Evolutionary conservation across 352 stramenopile species (phyloP), one percentile per base, ranked within the genome.

Genomic region (Discostella stelligera): DNA sequence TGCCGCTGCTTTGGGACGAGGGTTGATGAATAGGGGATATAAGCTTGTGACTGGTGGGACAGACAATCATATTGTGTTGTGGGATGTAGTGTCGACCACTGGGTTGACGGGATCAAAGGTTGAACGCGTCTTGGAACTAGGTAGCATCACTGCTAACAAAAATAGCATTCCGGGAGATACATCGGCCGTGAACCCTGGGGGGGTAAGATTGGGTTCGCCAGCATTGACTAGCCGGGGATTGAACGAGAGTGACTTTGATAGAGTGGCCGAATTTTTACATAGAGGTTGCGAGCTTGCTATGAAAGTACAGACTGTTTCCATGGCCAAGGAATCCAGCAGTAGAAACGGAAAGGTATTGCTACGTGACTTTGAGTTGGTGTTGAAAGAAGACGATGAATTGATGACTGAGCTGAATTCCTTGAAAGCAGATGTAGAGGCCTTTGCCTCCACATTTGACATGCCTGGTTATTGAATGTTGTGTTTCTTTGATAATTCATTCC

Each of bases 61-160:
- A 3, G 97, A 99, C 79, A 99, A 99, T 90, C 97, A 99, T 88
- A 92, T 99, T 80, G 91, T 99, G 23, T 90, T 99, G 48, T 99
- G 96, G 96, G 97, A 99, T 89, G 80, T 99, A 59, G 95, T 97
- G 66, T 94, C 93, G 3, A 87, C 93, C 4, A 73, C n/a, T 8
- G 49, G 94, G 48, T 85, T 99, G 41, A 98, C 96, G 23, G 87
- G 87, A 83, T 96, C 91, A 61, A 99, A 99, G 91, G 93, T 99
- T 58, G 97, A 99, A 89, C 98, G 98, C 84, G 86, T 98, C 0
- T 96, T 97, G 67, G 97, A 99, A 77, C 80, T 95, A 63, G 94
- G 96, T 27, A 93, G 89, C 80, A 99, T 99, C 76, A 98, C 97
- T 54, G 87, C 98, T 0, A 99, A 99, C 95, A 99, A 99, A 91